These are phyloP conservation scores for Vitellaria paradoxa DNA, from an alignment of 179 eudicot species.

Conservation along the genomic window DNA sequence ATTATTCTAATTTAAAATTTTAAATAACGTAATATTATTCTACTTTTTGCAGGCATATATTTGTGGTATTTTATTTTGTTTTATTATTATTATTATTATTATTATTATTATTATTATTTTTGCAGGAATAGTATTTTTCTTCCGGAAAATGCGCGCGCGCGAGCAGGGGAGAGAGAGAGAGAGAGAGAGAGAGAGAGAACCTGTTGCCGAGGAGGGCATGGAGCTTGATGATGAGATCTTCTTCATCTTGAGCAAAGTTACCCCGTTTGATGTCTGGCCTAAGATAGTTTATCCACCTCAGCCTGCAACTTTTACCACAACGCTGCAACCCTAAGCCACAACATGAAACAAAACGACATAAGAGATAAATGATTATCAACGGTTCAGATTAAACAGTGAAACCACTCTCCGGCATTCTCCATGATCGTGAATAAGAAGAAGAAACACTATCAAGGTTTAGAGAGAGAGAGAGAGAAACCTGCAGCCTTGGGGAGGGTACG, in stretches of 20 bases:
- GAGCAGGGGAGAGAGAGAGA: conserved; percentile 14
- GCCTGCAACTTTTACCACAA: conserved; percentile 31
- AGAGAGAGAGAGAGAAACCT: not conserved
- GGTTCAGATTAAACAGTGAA: too few species aligned
- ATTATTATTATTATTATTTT: too few species aligned
- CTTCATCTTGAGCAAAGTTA: conserved; percentile 30
- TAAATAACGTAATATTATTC: too few species aligned
- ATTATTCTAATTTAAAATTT: too few species aligned
- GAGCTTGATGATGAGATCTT: conserved; percentile 34
- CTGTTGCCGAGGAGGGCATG: conserved; percentile 36
- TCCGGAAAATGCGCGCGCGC: too few species aligned
- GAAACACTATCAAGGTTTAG: not conserved
- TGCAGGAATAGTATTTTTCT: too few species aligned
- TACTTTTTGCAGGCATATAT: too few species aligned
- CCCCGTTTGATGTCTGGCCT: conserved; percentile 28
- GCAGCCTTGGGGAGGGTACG: conserved; percentile 17
- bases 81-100: too few species aligned
- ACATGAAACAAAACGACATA: not conserved
- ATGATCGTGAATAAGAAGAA: not conserved
- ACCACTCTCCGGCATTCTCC: too few species aligned
- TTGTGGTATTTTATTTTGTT: too few species aligned
- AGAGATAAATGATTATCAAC: too few species aligned
- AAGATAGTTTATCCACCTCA: conserved; percentile 31
- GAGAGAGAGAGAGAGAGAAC: conserved; percentile 18
- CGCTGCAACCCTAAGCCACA: conserved; percentile 23